Base-by-base conservation (phyloP, 306 rosid genomes). In the Mucuna pruriens region DNA sequence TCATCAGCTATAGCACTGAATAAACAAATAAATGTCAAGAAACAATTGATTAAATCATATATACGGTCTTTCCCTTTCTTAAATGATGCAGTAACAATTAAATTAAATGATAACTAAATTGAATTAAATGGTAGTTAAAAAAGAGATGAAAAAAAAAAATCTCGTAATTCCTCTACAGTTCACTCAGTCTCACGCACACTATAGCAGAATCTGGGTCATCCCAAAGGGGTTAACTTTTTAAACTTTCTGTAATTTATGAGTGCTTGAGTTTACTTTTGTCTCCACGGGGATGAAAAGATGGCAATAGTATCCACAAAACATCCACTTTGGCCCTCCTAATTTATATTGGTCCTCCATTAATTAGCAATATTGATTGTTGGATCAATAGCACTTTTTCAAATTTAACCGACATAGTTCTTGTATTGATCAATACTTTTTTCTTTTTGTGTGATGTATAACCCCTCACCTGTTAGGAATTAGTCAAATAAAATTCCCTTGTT, bases 221-320 rank as follows among this genome's bases (percentile, higher is more conserved):
- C 48, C 84, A 90, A 84, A 71, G 76, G 57, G 94, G 22, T n/a
- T 49, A 49, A 5, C 22, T 45, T 31, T 45, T 8, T 51, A 16
- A 16, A 3, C 22, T 45, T 31, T 45, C 6, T 51, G 4, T 45
- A 23, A 33, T 80, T 66, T 64, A 23, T 33, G 33, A 19, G 22
- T 62, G 7, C 34, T 36, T 51, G 48, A 34, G 16, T 63, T 77
- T 42, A 52, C 13, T 15, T 3, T 51, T 76, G 42, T 84, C 79
- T 48, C 65, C 3, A 13, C 9, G 67, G 31, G n/a, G 38, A 33
- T 74, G 65, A 22, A 62, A 54, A 42, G 19, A 19, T 78, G 15
- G 10, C 40, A 36, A 36, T 6, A 1, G 40, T 36, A 36, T 36
- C 40, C 40, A 36, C 5, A 34, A 9, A 22, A 49, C 75, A 67